A percentile compares a stretch with the other conserved stretches of the same genome.
phyloP scores from a whole-genome alignment of 2,329 filamentous ascomycete genomes.

The Pseudonectria buxi region DNA sequence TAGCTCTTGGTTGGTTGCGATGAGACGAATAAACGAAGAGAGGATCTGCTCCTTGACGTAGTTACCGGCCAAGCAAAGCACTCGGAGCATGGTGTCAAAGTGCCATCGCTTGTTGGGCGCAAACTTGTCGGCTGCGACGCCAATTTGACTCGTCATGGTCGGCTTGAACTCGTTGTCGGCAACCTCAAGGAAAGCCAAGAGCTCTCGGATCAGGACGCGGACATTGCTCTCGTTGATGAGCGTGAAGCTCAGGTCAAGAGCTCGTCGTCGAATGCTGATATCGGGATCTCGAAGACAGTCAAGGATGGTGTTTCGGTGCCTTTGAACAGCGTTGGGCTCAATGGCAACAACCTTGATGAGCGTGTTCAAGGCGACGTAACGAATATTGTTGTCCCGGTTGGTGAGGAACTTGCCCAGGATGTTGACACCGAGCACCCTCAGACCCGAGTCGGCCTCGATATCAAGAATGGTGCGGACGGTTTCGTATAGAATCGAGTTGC shows the following conservation, averaged over 20 bases:
- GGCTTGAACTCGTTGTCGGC: conserved; percentile 99
- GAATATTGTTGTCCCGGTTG: conserved; percentile 99
- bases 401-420: conserved; percentile 96
- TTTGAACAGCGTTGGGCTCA: conserved; percentile 93
- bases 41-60: conserved; percentile 97
- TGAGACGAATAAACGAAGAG: conserved; percentile 90
- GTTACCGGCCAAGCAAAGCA: conserved; percentile 88
- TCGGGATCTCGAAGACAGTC: conserved; percentile 95
- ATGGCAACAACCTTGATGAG: conserved; percentile 97
- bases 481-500: conserved; percentile 96
- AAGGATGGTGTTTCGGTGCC: conserved; percentile 94
- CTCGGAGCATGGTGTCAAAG: conserved; percentile 92
- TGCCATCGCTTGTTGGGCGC: conserved; percentile 98
- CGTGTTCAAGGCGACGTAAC: conserved; percentile 95
- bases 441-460: conserved; percentile 92
- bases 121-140: conserved; percentile 91
- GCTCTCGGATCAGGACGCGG: conserved; percentile 82
- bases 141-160: conserved; percentile 96
- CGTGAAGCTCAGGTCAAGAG: conserved; percentile 96
- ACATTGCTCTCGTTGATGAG: conserved; percentile 97
- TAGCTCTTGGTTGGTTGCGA: conserved; percentile 87
- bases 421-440: conserved; percentile 92
- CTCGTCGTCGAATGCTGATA: conserved; percentile 91
- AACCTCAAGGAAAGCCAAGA: conserved; percentile 91
- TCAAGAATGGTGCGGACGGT: conserved; percentile 95